Base-by-base conservation (phyloP, 768 basidiomycete species). In the Gyrodon lividus region DNA sequence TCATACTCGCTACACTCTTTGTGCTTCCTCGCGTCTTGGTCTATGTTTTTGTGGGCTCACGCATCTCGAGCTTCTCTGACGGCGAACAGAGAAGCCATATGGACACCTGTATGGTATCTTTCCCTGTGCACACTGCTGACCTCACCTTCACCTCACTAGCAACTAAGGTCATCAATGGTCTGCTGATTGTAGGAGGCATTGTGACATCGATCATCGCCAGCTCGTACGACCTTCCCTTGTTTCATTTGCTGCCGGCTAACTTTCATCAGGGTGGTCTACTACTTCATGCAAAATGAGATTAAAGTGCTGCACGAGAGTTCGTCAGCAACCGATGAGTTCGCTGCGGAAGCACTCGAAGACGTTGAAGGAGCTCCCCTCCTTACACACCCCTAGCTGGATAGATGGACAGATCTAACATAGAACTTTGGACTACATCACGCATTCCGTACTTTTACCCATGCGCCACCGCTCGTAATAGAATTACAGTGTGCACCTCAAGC, bases 31-130 rank as follows among this genome's bases (percentile, higher is more conserved):
- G 85, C 63, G 71, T 87, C 5, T 66, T 85, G 28, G 73, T 93
- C 23, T 81, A 87, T 52, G 82, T 86, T 13, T 91, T 92, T 68
- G 82, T 92, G 45, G 92, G 91, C 2, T 85, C 86, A 2, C 81
- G 81, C 23, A 79, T 92, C 38, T 87, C 87, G 35, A 74, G 74
- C 10, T 71, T 93, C 14, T 86, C 90, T 9, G 91, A 93, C 59
- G 88, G 87, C 31, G 78, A 86, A 58, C 81, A 84, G 54, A 79
- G 91, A 40, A 77, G 71, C 34, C 71, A 81, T 37, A 92, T 92
- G 89, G 89, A 92, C 62, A 77, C 80, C 20, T 77, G 88, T 88
- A 73, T 50, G 77, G 31, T 31, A 17, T 24, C 23, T 31, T n/a
- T 31, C 31, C 35, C 28, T 22, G 42, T 5, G 5, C 43, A n/a